Percentiles rank a stretch among this genome's conserved stretches.
Evolutionary conservation across 2,329 filamentous ascomycete genomes (phyloP).

Genomic region (Parastagonospora nodorum): DNA sequence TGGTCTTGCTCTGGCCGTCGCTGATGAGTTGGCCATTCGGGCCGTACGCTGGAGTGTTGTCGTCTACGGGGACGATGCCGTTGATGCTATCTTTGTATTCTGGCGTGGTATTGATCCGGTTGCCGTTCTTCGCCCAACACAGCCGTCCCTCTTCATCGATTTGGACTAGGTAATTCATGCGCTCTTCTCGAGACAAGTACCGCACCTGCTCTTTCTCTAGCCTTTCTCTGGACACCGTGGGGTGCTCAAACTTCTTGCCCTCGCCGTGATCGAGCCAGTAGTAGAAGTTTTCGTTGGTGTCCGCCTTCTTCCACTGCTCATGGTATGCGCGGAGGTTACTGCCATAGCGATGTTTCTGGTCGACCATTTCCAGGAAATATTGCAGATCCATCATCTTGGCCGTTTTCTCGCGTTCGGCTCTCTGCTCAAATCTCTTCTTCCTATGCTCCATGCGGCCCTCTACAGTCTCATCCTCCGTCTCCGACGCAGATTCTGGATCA

Average conservation of each 20-base stretch:
- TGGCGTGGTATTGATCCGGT: constrained; percentile 75
- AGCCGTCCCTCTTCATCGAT: constrained; percentile 76
- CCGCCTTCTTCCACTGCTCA: constrained; percentile 76
- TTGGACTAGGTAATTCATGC: constrained; percentile 77
- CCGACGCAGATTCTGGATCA: constrained; percentile 56
- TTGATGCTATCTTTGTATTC: constrained; percentile 79
- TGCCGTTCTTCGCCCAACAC: constrained; percentile 85
- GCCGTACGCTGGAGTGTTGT: constrained; percentile 50
- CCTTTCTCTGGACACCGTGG: constrained; percentile 72
- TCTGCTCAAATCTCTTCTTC: constrained; percentile 54
- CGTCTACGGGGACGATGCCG: constrained; percentile 56
- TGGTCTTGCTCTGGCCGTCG: constrained; percentile 26
- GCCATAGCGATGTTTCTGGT: constrained; percentile 85
- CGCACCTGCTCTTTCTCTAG: constrained; percentile 80
- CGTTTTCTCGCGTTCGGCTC: constrained; percentile 64
- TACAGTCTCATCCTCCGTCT: constrained; percentile 50
- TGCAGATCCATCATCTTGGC: constrained; percentile 83
- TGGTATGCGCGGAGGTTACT: constrained; percentile 83
- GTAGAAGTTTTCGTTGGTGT: constrained; percentile 88
- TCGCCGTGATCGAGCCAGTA: constrained; percentile 89
- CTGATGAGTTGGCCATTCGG: constrained; percentile 30
- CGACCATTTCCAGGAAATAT: constrained; percentile 86
- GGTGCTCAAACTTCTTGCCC: constrained; percentile 71
- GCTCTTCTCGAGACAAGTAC: constrained; percentile 82
- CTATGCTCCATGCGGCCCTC: constrained; percentile 42